These are phyloP conservation scores for Globisporangium middletonii DNA, from an alignment of 352 stramenopile genomes.

Conservation along the genomic window DNA sequence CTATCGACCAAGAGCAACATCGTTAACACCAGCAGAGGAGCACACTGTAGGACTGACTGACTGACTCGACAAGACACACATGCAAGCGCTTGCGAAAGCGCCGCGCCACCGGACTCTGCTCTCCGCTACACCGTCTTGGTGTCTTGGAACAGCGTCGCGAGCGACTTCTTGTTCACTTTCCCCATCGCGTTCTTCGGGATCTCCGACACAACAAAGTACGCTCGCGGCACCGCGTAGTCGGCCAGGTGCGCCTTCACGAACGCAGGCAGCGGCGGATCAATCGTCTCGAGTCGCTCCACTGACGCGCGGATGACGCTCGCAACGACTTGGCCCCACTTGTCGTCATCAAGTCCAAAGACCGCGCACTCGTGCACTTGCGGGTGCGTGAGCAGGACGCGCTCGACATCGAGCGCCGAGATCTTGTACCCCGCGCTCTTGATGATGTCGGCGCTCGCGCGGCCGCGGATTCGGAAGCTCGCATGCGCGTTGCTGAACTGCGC, in stretches of 20 bases:
- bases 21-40: no score
- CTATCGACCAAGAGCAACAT: no score
- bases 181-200: slow-evolving; percentile 93
- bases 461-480: slow-evolving; percentile 85
- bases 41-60: no score
- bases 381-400: slow-evolving; percentile 82
- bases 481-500: slow-evolving; percentile 64
- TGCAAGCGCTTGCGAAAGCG: no score
- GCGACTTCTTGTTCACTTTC: slow-evolving; percentile 92
- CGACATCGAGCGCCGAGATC: slow-evolving; percentile 89
- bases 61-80: no score
- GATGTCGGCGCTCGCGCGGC: slow-evolving; percentile 88
- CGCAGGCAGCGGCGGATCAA: slow-evolving; percentile 27
- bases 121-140: background rate
- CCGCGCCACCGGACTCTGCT: background rate
- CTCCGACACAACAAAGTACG: slow-evolving; percentile 68
- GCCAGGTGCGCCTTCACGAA: slow-evolving; percentile 71
- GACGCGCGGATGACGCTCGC: slow-evolving; percentile 42
- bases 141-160: slow-evolving; percentile 31
- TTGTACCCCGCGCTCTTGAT: slow-evolving; percentile 92
- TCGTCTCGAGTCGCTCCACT: slow-evolving; percentile 9
- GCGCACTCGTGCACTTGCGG: slow-evolving; percentile 72
- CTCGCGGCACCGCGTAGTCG: slow-evolving; percentile 74
- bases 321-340: slow-evolving; percentile 83
- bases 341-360: slow-evolving; percentile 81